Conservation (phyloP, 202 grass and related monocot species). For the Eragrostis tef region DNA sequence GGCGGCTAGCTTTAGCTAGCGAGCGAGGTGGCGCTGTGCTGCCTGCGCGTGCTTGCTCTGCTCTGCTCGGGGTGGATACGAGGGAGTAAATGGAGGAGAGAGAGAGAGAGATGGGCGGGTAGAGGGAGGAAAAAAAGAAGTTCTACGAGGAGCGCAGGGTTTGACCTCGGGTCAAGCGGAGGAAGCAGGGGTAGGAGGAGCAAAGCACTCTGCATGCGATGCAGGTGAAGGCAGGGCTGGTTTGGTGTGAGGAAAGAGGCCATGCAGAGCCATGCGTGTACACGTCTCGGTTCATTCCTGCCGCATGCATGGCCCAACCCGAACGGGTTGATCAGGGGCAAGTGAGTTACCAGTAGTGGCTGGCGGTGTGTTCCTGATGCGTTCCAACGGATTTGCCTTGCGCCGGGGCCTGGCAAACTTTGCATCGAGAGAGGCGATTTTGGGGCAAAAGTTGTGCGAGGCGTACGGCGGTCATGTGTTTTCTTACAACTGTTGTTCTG, state of each 20-base stretch:
- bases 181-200: background rate
- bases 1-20: background rate
- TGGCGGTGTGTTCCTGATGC: background rate
- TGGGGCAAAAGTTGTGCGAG: too few species aligned
- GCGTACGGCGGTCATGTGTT: background rate
- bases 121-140: too few species aligned
- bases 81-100: conserved; percentile 49
- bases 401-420: background rate
- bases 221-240: background rate
- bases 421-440: background rate
- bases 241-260: conserved; percentile 50
- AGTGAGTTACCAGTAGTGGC: conserved; percentile 4
- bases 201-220: background rate
- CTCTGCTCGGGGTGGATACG: conserved; percentile 32
- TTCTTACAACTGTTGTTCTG: too few species aligned
- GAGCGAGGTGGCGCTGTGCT: background rate
- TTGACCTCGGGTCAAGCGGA: conserved; percentile 49
- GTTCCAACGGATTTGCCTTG: background rate
- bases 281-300: background rate
- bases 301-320: background rate
- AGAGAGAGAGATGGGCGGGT: too few species aligned
- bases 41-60: background rate
- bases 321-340: background rate
- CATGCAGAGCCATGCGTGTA: background rate
- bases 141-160: conserved; percentile 6